Evolutionary conservation across 805 yeast species (phyloP), one percentile per base, ranked within the genome.

Genomic region (Blastobotrys mokoenaii): DNA sequence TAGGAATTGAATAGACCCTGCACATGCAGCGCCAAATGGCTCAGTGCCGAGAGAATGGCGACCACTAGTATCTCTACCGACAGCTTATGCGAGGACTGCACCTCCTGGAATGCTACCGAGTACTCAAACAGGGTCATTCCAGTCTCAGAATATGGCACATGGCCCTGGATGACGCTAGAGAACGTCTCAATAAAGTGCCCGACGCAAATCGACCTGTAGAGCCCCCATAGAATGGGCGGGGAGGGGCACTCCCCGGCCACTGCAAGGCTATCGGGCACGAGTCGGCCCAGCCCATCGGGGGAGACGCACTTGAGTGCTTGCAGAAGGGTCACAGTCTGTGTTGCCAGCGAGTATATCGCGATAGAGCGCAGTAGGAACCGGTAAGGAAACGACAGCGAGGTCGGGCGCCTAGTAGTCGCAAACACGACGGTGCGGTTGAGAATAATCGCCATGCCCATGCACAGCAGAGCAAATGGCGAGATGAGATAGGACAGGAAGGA

Each of bases 41-140:
- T 78, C 0, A 71, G 45, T 1, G 82, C 60, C 47, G 82, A 79
- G 54, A 77, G 73, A 6, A 78, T 48, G n/a, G 80, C 71, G 2
- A 78, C 66, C 8, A 70, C 62, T 37, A 75, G 67, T 39, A 74
- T 65, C 56, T 72, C 84, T 41, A 68, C 72, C 1, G 79, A 72
- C 29, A 79, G 86, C 41, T 70, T 64, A 44, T 45, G 65, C 30
- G 68, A 63, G 38, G 70, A 68, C 58, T 73, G 82, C 46, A 74
- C 79, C 53, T 84, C 93, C 55, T 83, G 89, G 57, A 82, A 82
- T 10, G 86, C 84, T 12, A 82, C 60, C 3, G 90, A 81, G 54
- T 79, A 82, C 59, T 84, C 93, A 62, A 84, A 82, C 31, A 84
- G 63, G 0, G 93, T 80, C 51, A 83, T 66, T 0, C 86, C 86